A percentile compares a stretch with the other conserved stretches of the same genome.
Evolutionary conservation across 768 basidiomycete genomes (phyloP).

Genomic region (Sarcodon aspratus): DNA sequence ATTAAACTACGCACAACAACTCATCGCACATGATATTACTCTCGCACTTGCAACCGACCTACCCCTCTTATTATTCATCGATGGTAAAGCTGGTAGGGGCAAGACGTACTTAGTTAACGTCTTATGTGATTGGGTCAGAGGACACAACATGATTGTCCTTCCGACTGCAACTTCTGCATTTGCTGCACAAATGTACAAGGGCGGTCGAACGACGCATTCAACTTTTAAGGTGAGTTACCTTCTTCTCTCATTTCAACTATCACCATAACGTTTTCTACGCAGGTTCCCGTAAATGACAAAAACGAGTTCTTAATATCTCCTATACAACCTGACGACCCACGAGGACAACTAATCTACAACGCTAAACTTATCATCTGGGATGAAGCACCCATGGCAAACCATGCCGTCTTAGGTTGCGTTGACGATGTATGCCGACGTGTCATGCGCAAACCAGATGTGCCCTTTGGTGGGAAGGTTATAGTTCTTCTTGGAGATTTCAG

Average conservation of each 20-base stretch:
- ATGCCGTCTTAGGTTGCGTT: conserved; percentile 20
- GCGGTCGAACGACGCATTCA: conserved; percentile 26
- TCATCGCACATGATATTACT: too few species aligned
- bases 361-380: conserved; percentile 26
- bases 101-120: conserved; percentile 27
- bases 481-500: conserved; percentile 28
- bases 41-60: too few species aligned
- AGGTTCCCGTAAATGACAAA: conserved; percentile 24
- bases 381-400: conserved; percentile 30
- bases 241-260: not conserved
- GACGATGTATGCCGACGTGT: conserved; percentile 20
- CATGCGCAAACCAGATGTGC: conserved; percentile 14
- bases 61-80: too few species aligned
- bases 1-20: too few species aligned
- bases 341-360: conserved; percentile 21
- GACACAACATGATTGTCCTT: conserved; percentile 17
- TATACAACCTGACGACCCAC: conserved; percentile 14
- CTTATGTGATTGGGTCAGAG: conserved; percentile 20
- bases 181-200: conserved; percentile 26
- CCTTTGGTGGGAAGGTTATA: conserved; percentile 26
- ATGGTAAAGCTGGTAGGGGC: conserved; percentile 29
- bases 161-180: conserved; percentile 27
- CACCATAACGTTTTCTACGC: not conserved
- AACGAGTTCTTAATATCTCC: conserved; percentile 19
- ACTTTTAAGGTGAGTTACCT: conserved; percentile 21